Base-by-base conservation (phyloP, 1,284 basidiomycete species). In the Ustilago xerochloae region DNA sequence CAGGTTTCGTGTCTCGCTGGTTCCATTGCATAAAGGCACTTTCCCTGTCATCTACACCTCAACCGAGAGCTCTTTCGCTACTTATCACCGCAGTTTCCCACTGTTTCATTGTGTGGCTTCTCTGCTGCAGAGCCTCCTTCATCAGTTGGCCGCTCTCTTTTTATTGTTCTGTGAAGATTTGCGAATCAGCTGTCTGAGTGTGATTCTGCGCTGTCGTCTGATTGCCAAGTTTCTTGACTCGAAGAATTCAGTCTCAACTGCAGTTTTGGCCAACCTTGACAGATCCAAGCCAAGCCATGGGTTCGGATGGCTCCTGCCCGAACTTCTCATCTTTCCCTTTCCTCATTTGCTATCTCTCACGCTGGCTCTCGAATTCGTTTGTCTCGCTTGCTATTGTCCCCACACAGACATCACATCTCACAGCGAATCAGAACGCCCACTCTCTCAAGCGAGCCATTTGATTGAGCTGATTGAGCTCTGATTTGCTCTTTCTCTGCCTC, bases 301-400 rank as follows among this genome's bases (percentile, higher is more conserved):
- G n/a, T 60, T 61, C 58, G 58, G 58, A 43, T 50, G 26, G 26
- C 46, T 22, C 46, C 15, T 50, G 32, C 51, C 60, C 60, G 52
- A 55, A 56, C 24, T 35, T 61, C n/a, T n/a, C 16, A 16, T 30
- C 15, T 35, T 22, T 33, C 20, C 28, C 20, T 22, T n/a, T 28
- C 41, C 18, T 51, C 32, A 29, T 12, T 22, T 22, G 8, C 33
- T 46, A 8, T 3, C 43, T 38, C 54, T 48, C 36, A 30, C 46
- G 33, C 55, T n/a, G 30, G 33, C 28, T 29, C 39, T 43, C 39
- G 10, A 10, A n/a, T n/a, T 53, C 50, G 36, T 10, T 29, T 41
- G 26, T 18, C 18, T 20, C 33, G 16, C 20, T 45, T 33, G n/a
- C 18, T n/a, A 20, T 28, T 18, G 15, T 51, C 38, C 41, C 26